Evolutionary conservation across 225 moss, liverwort and hornwort species (phyloP).

Genomic region (Marchantia polymorpha): DNA sequence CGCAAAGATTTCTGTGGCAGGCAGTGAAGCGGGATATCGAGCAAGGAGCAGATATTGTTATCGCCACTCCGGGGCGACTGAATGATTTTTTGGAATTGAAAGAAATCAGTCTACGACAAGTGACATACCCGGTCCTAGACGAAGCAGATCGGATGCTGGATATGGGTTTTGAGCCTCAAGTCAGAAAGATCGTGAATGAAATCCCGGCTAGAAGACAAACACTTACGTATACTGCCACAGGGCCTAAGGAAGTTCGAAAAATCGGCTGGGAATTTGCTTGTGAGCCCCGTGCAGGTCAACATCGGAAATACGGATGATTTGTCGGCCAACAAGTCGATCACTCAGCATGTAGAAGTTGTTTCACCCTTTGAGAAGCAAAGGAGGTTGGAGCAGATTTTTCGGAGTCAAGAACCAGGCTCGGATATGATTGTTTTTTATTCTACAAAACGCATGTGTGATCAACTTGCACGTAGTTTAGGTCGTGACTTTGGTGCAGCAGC

Average conservation of each 20-base stretch:
- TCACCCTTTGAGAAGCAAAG: constrained; percentile 88
- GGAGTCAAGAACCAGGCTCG: constrained; percentile 83
- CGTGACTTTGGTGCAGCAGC: constrained; percentile 93
- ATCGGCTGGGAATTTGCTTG: constrained; percentile 86
- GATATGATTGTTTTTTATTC: constrained; percentile 93
- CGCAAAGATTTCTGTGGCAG: too few relatives aligned
- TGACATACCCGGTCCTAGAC: constrained; percentile 78
- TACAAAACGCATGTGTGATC: constrained; percentile 97
- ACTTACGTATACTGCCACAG: constrained; percentile 93
- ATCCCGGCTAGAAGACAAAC: constrained; percentile 85
- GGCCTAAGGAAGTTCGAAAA: constrained; percentile 97
- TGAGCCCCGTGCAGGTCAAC: constrained; percentile 92
- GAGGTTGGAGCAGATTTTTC: constrained; percentile 81
- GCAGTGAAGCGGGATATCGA: constrained; percentile 92
- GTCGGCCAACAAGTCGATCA: constrained; percentile 87
- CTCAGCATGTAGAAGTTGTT: constrained; percentile 89
- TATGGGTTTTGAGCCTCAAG: constrained; percentile 98
- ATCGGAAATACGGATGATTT: constrained; percentile 94
- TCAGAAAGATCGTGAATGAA: constrained; percentile 94
- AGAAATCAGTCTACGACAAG: constrained; percentile 85
- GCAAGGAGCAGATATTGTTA: constrained; percentile 85
- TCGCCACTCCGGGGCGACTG: constrained; percentile 86
- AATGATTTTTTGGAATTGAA: constrained; percentile 96
- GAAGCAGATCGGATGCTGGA: constrained; percentile 99
- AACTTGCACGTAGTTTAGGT: constrained; percentile 70